phyloP scores from a whole-genome alignment of 2,329 filamentous ascomycete species.

The Thermomyces lanuginosus region DNA sequence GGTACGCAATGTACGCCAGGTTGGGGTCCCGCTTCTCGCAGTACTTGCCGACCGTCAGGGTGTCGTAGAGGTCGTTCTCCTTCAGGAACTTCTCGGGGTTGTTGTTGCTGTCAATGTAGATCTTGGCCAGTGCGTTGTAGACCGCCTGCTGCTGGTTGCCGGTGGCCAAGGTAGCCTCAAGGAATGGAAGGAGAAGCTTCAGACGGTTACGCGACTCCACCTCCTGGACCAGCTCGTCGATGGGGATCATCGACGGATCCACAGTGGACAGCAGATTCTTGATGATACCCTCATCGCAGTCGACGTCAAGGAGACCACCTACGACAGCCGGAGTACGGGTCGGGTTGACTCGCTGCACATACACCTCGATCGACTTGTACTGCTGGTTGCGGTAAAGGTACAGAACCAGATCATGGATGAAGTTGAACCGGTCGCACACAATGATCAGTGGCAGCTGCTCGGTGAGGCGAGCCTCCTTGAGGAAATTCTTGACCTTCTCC shows the following conservation, averaged over 20 bases:
- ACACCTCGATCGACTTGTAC: slow-evolving; percentile 96
- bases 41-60: slow-evolving; percentile 84
- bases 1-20: slow-evolving; percentile 83
- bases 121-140: slow-evolving; percentile 95
- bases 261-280: slow-evolving; percentile 79
- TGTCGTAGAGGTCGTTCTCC: slow-evolving; percentile 94
- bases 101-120: slow-evolving; percentile 98
- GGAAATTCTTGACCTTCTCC: slow-evolving; percentile 97
- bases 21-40: slow-evolving; percentile 98
- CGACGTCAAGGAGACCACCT: slow-evolving; percentile 84
- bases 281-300: slow-evolving; percentile 93
- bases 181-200: slow-evolving; percentile 88
- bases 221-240: slow-evolving; percentile 83
- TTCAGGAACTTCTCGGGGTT: slow-evolving; percentile 94
- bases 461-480: slow-evolving; percentile 83
- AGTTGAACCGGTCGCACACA: slow-evolving; percentile 98
- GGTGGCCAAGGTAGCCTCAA: slow-evolving; percentile 73
- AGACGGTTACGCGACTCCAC: slow-evolving; percentile 93
- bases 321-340: slow-evolving; percentile 79
- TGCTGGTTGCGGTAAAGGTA: slow-evolving; percentile 98
- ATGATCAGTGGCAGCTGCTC: slow-evolving; percentile 96
- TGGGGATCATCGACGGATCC: slow-evolving; percentile 68
- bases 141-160: slow-evolving; percentile 95
- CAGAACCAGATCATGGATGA: slow-evolving; percentile 88
- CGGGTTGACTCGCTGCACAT: slow-evolving; percentile 93